Evolutionary conservation across 495 filamentous ascomycete genomes (phyloP).

Genomic region (Wilcoxina mikolae): DNA sequence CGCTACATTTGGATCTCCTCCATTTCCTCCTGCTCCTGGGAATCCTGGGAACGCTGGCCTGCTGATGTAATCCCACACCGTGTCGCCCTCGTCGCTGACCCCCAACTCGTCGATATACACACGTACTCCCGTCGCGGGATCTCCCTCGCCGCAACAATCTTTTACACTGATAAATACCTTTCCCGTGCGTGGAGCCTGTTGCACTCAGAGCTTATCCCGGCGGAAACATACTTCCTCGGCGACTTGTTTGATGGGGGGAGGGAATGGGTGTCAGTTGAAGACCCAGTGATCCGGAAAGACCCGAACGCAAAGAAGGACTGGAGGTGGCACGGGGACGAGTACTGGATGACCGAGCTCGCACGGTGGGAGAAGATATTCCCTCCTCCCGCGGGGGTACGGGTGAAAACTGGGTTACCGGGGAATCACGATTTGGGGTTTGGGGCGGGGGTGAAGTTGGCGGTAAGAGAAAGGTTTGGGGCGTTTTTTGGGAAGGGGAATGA

Average conservation of each 20-base stretch:
- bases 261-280: conserved; percentile 58
- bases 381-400: conserved; percentile 48
- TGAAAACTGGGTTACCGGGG: conserved; percentile 72
- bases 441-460: conserved; percentile 58
- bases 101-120: conserved; percentile 94
- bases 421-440: conserved; percentile 98
- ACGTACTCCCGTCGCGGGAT: conserved; percentile 90
- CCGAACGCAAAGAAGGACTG: conserved; percentile 39
- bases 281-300: conserved; percentile 38
- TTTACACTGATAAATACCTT: conserved; percentile 79
- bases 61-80: conserved; percentile 63
- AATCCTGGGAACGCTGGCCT: conserved; percentile 35
- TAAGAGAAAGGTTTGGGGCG: conserved; percentile 66
- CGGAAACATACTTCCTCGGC: conserved; percentile 77
- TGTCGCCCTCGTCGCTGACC: conserved; percentile 79
- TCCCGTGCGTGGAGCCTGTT: conserved; percentile 60
- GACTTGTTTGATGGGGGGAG: conserved; percentile 94
- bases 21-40: conserved; percentile 7
- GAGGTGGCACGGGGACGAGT: conserved; percentile 57
- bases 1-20: conserved; percentile 7
- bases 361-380: conserved; percentile 70
- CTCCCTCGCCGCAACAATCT: conserved; percentile 64
- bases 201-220: conserved; percentile 54
- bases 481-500: conserved; percentile 84
- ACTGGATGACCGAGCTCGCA: conserved; percentile 69